Evolutionary conservation across 495 filamentous ascomycete species (phyloP), one percentile per base, ranked within the genome.

Genomic region (Cudoniella acicularis): DNA sequence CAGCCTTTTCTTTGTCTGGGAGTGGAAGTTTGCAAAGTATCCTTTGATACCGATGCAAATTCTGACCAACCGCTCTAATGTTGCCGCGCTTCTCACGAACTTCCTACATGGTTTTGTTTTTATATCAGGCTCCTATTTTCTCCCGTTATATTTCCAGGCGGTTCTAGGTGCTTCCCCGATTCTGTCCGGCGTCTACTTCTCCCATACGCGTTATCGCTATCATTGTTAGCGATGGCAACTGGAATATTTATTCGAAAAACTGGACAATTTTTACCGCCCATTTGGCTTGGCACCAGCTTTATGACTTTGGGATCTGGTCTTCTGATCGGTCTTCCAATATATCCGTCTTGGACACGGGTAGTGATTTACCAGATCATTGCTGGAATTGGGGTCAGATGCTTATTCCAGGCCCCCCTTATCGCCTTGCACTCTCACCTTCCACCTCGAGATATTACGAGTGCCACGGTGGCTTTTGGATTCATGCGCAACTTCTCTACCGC

Each of bases 71-170:
- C 69, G 77, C 0, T 73, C 89, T 3, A 61, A 69, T 13, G 17
- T 2, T 13, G 47, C 47, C 47, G 2, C 13, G 3, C 23, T 49
- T 21, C 1, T 49, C 2, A 71, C 83, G 45, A 77, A 75, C 55
- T 85, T 86, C 69, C 70, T 79, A 56, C 88, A 91, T 62, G 83
- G 80, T 27, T 81, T 85, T 60, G 81, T 88, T 55, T 91, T 90
- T 75, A 88, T 90, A 62, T 74, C 82, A 1, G 81, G 79, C 25
- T 78, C 80, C 59, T 91, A 90, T 76, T 90, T 84, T 66, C 76
- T 92, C 20, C 88, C 88, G 0, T 77, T 92, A 42, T 91, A 90
- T 72, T 87, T 87, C 72, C 87, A 89, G 66, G 80, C 82, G 25
- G 87, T 90, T n/a, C 82, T 91, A 8, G 83, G 88, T 1, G 82